Percentiles rank a stretch among this genome's conserved stretches.
phyloP scores from a whole-genome alignment of 768 basidiomycete genomes.

The Leccinum uliginosum region DNA sequence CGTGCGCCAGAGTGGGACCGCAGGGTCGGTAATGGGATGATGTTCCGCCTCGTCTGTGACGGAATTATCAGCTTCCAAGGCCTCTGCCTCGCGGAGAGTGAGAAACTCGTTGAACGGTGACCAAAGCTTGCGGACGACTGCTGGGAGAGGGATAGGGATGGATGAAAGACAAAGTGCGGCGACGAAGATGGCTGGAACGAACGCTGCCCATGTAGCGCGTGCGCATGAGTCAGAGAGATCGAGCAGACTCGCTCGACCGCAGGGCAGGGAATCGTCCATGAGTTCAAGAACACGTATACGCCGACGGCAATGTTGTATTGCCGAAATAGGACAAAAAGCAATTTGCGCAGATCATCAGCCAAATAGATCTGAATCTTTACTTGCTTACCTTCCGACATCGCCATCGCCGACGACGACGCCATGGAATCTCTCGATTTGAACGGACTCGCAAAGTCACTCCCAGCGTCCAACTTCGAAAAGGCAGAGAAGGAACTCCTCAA shows the following conservation, averaged over 20 bases:
- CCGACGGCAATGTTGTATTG: background rate
- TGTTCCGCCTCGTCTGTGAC: background rate
- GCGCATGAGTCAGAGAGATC: conserved; percentile 47
- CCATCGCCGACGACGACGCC: conserved; percentile 23
- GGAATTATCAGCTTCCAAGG: conserved; percentile 29
- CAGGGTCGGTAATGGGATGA: background rate
- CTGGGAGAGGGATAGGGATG: conserved; percentile 28
- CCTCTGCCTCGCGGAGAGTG: conserved; percentile 54
- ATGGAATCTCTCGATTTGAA: conserved; percentile 78
- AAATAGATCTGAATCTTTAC: background rate
- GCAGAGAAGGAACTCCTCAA: conserved; percentile 78
- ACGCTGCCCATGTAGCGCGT: conserved; percentile 47
- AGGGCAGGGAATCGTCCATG: conserved; percentile 14
- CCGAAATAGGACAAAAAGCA: background rate
- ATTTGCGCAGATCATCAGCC: conserved; percentile 2
- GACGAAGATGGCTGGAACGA: conserved; percentile 46
- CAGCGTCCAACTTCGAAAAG: conserved; percentile 62
- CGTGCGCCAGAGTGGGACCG: conserved; percentile 55
- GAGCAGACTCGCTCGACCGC: conserved; percentile 13
- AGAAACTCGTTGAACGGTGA: conserved; percentile 38
- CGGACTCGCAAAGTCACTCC: conserved; percentile 72
- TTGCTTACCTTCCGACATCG: background rate
- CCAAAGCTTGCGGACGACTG: conserved; percentile 18
- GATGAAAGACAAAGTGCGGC: conserved; percentile 37
- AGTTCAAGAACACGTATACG: background rate